Base-by-base conservation (phyloP, 2,329 filamentous ascomycete genomes). In the Epichloe sylvatica region DNA sequence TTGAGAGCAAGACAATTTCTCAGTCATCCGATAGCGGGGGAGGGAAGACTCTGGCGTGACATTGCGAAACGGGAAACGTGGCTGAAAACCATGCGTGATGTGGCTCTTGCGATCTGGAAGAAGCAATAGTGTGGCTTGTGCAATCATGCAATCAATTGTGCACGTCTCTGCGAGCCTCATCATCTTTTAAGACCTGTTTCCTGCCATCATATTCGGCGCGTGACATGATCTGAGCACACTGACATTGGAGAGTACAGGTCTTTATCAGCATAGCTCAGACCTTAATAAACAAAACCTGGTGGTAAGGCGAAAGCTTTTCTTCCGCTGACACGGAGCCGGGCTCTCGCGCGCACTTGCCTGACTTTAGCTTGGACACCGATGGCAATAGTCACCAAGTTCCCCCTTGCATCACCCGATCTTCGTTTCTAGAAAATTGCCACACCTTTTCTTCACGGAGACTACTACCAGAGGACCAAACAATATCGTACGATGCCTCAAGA, bases 401-500 rank as follows among this genome's bases (percentile, higher is more conserved):
- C 4, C 15, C 33, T 17, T 15, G 23, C 21, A 15, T 39, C 45
- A 12, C 17, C 45, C 12, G 2, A 37, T 17, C 44, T 30, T 15
- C 21, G 5, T 13, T 30, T 38, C 9, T 23, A 37, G 39, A 25
- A 40, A 5, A 41, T 36, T 33, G 17, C n/a, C 9, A 19, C 34
- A 19, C 7, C 34, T 4, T 6, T 35, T 41, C 11, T 3, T 4
- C 8, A n/a, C 8, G 17, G 6, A 23, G 3, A 42, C 2, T 23
- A 12, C 4, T 11, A 7, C 13, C 17, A 30, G 17, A 13, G 13
- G 30, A 33, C 15, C 12, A 25, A 36, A 17, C 9, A 5, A 8
- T 36, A n/a, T 23, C 13, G 13, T 19, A 35, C 35, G n/a, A 81
- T 80, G 77, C 70, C 78, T 12, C 76, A 80, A 64, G 81, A 88